phyloP scores from a whole-genome alignment of 73 alveolate species.

The Symbiodinium pilosum region DNA sequence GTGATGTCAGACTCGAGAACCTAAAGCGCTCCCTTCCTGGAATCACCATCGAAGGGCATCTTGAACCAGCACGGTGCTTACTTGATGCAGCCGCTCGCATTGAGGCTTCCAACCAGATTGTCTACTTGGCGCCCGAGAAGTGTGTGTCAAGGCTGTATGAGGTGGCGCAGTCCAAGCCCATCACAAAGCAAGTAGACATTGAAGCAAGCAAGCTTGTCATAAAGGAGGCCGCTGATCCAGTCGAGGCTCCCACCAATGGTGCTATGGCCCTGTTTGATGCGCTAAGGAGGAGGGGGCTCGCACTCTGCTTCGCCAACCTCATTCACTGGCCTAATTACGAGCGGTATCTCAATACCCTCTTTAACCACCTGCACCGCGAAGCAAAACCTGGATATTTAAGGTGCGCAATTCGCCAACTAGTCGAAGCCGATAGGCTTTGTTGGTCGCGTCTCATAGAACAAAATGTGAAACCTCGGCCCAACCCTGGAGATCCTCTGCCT shows the following conservation, averaged over 20 bases:
- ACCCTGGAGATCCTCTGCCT: no score
- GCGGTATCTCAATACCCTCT: background rate
- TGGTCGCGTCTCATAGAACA: background rate
- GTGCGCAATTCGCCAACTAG: background rate
- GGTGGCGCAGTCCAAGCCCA: background rate
- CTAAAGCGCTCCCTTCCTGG: no score
- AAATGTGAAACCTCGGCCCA: no score
- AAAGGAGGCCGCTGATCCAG: background rate
- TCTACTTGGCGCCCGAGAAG: background rate
- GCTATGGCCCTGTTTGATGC: background rate
- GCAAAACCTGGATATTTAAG: background rate
- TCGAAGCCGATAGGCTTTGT: background rate
- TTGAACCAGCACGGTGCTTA: background rate
- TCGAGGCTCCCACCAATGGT: background rate
- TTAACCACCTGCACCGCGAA: background rate
- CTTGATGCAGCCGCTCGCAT: background rate
- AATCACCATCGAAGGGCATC: no score
- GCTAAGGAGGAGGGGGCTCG: background rate
- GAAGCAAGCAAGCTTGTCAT: background rate
- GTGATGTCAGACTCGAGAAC: background rate
- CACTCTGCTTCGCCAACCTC: background rate
- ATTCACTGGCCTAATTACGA: background rate
- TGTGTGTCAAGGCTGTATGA: background rate
- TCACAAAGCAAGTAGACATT: background rate
- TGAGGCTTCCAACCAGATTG: background rate